Conservation (phyloP, 2,329 filamentous ascomycete species). For the Fusarium sp. region DNA sequence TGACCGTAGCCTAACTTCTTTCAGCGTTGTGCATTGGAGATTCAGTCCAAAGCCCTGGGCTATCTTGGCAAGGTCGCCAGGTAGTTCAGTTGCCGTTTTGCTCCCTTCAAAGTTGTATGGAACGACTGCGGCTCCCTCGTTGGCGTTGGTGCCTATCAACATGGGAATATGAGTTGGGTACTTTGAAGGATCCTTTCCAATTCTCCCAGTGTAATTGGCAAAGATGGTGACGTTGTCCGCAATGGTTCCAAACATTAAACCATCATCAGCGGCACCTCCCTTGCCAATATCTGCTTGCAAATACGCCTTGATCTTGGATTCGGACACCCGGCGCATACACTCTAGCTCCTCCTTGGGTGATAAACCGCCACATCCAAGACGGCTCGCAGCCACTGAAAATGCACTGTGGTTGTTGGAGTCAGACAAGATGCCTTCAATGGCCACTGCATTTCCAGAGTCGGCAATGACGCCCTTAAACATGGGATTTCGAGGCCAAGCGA, state of each 20-base stretch:
- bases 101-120: constrained; percentile 26
- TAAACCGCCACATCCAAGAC: constrained; percentile 9
- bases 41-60: constrained; percentile 20
- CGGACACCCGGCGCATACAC: constrained; percentile 23
- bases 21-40: constrained; percentile 28
- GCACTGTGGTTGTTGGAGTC: constrained; percentile 18
- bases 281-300: constrained; percentile 22
- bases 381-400: constrained; percentile 16
- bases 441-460: constrained; percentile 31
- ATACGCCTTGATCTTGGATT: constrained; percentile 17
- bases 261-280: constrained; percentile 32
- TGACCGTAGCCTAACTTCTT: constrained; percentile 17
- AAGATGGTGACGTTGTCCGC: constrained; percentile 28
- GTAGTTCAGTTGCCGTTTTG: constrained; percentile 26
- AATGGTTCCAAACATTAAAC: constrained; percentile 12
- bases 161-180: constrained; percentile 12
- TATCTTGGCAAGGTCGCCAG: constrained; percentile 2
- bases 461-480: constrained; percentile 33
- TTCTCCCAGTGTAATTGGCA: constrained; percentile 15
- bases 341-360: constrained; percentile 2
- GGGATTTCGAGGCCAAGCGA: constrained; percentile 27
- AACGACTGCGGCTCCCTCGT: constrained; percentile 31
- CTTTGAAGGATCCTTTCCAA: not conserved
- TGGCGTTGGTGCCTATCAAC: constrained; percentile 31
- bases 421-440: constrained; percentile 11